Base-by-base conservation (phyloP, 2,329 filamentous ascomycete genomes). In the Hypoxylon sp. region DNA sequence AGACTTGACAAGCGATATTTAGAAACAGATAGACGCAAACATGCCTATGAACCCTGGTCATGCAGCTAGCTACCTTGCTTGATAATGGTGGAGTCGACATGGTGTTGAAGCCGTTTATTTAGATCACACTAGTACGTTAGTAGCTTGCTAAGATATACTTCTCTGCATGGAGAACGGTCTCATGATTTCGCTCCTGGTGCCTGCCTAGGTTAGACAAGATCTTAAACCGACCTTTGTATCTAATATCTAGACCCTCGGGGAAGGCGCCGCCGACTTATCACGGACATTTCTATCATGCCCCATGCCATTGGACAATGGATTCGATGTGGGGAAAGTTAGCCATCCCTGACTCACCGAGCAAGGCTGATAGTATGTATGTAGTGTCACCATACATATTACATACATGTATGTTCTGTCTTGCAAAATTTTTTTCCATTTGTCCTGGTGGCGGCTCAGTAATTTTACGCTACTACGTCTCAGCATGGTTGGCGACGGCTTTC, bases 21-120 rank as follows among this genome's bases (percentile, higher is more conserved):
- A 60, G 55, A 59, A 50, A 60, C 5, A 23, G 48, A 50, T 58
- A 56, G 59, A 50, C 21, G 52, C 61, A 68, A 55, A 34, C 49
- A 50, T 57, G 45, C 43, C 36, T 49, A 32, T 46, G 38, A 17
- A 66, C 46, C 51, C 49, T 52, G 32, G 57, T 28, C 45, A 48
- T 52, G 52, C 49, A 65, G 38, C 38, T 52, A 38, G 48, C 55
- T 69, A 64, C 56, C 60, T 69, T 62, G 53, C 17, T 46, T 61
- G 63, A 67, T 67, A 69, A 62, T 62, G 67, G 67, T 69, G 67
- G 67, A 69, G 60, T 68, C 25, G 59, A 60, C 36, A 62, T 65
- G 68, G 55, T 65, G 61, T 60, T 63, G 65, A 68, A 60, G 63
- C 36, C 41, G 51, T 57, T 59, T 56, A 63, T 59, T 66, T 19